Evolutionary conservation across 331 rosid genomes (phyloP), one percentile per base, ranked within the genome.

Genomic region (Quercus lobata): DNA sequence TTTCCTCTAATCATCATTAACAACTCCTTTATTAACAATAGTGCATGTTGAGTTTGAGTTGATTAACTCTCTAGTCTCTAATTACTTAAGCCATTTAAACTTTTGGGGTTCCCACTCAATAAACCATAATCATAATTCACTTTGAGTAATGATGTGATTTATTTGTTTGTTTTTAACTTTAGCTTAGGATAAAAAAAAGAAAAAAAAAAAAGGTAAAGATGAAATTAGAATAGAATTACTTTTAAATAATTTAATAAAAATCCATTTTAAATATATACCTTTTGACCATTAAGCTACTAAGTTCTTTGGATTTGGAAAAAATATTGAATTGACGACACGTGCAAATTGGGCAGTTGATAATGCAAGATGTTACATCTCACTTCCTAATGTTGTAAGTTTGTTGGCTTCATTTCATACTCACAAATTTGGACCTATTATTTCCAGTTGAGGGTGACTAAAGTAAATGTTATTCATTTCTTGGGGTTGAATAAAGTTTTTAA

Each of bases 291-390:
- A 5, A 60, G 35, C 66, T 44, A 21, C 73, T 15, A 30, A 32
- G 16, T 10, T 18, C 62, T 46, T 73, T 76, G 79, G 78, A 41
- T 56, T 32, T 71, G 76, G 60, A 80, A 82, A 65, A 80, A 84
- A 58, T 82, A 66, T 56, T 76, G 79, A 87, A 79, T 81, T 65
- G 84, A 81, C 82, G 73, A 78, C 83, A 87, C 75, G 81, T 90
- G 82, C 83, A 80, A 71, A 46, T 55, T 78, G 62, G 71, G 57
- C 71, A 74, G 65, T 54, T 72, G 72, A 65, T 69, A 75, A 76
- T 78, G 60, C 53, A 29, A 66, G 78, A 69, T 34, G 71, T 76
- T 72, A 46, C 74, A 70, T 72, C 69, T 77, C 80, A 29, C 55
- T 65, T 73, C 78, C 65, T 76, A 1, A 71, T 60, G 72, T n/a